phyloP scores from a whole-genome alignment of 139 green algal species.

The Ostreobium quekettii region DNA sequence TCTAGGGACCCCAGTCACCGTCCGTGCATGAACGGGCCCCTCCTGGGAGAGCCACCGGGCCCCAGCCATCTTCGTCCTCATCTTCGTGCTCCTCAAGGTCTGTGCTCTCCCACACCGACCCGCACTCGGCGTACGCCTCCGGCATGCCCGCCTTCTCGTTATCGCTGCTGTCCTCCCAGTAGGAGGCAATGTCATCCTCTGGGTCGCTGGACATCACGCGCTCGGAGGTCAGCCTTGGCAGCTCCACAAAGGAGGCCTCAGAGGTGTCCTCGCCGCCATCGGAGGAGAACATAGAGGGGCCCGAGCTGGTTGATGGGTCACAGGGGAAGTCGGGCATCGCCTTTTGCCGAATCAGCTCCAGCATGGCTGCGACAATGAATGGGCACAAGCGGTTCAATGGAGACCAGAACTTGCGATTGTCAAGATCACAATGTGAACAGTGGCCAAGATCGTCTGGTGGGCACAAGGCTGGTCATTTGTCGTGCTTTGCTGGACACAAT shows the following conservation, averaged over 20 bases:
- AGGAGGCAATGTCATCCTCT: not conserved
- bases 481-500: no score
- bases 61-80: constrained; percentile 11
- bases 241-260: not conserved
- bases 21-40: no score
- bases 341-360: constrained; percentile 11
- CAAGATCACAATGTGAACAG: no score
- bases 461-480: no score
- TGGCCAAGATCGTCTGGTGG: no score
- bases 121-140: not conserved
- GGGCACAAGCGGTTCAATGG: not conserved
- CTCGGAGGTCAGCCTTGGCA: not conserved
- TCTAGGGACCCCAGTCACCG: no score
- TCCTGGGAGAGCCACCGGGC: no score
- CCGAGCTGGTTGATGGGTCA: not conserved
- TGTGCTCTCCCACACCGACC: constrained; percentile 9
- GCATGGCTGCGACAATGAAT: no score
- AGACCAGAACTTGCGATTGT: not conserved
- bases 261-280: not conserved
- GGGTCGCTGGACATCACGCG: constrained; percentile 8
- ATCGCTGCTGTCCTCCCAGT: constrained; percentile 15
- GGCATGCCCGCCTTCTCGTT: not conserved
- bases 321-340: not conserved
- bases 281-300: not conserved
- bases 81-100: constrained; percentile 5